phyloP scores from a whole-genome alignment of 2,329 filamentous ascomycete genomes.

The Xylaria sp. region DNA sequence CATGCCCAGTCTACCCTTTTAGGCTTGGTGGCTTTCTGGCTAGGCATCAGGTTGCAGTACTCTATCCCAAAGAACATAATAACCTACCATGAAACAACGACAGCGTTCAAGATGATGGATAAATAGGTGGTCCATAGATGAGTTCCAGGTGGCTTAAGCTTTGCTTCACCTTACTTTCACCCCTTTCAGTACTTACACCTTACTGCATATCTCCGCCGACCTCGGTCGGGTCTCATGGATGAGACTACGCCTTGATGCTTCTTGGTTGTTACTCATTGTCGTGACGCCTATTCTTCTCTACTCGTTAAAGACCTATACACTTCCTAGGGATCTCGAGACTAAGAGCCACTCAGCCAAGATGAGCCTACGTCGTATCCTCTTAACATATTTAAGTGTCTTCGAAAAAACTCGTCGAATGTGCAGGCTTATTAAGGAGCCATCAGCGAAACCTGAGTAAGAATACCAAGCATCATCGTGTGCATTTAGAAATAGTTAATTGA shows the following conservation, averaged over 20 bases:
- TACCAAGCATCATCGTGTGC: neutral
- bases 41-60: neutral
- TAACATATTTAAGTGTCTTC: constrained; percentile 36
- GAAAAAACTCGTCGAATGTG: constrained; percentile 31
- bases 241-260: neutral
- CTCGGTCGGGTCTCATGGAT: neutral
- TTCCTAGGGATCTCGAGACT: neutral
- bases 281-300: neutral
- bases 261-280: neutral
- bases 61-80: neutral
- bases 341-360: constrained; percentile 10
- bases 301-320: neutral
- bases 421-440: constrained; percentile 27
- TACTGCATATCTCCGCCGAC: neutral
- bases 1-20: constrained; percentile 13
- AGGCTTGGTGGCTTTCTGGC: constrained; percentile 5
- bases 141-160: neutral
- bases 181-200: neutral
- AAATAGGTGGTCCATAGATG: neutral
- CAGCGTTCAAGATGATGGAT: neutral
- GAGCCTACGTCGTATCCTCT: constrained; percentile 27
- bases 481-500: constrained; percentile 12
- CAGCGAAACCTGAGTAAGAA: neutral
- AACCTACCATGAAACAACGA: neutral
- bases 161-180: neutral